Evolutionary conservation across 352 stramenopile genomes (phyloP).

Genomic region (Globisporangium yorkense): DNA sequence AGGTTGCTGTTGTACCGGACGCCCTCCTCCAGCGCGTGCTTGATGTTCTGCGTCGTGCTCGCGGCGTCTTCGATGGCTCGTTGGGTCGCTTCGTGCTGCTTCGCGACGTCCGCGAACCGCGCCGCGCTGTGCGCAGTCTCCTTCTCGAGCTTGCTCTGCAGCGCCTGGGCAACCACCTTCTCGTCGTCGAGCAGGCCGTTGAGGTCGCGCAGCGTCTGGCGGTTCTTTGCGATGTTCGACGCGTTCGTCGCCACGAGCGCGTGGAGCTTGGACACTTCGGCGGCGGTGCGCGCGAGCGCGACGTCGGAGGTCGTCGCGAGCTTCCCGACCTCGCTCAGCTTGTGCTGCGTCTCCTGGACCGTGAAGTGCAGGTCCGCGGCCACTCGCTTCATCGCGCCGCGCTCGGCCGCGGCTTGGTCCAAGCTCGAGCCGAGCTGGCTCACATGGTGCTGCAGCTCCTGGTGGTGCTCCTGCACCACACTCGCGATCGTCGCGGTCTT

Average conservation of each 20-base stretch:
- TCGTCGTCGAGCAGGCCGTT: slow-evolving; percentile 27
- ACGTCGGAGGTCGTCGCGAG: slow-evolving; percentile 33
- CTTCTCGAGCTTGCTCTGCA: slow-evolving; percentile 24
- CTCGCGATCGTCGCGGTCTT: slow-evolving; percentile 24
- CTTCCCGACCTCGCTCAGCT: slow-evolving; percentile 38
- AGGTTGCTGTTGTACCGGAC: slow-evolving; percentile 52
- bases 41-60: slow-evolving; percentile 17
- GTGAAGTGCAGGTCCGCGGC: slow-evolving; percentile 27
- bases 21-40: slow-evolving; percentile 28
- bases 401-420: slow-evolving; percentile 32
- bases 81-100: slow-evolving; percentile 24
- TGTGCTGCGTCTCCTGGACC: slow-evolving; percentile 44
- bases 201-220: slow-evolving; percentile 32
- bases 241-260: slow-evolving; percentile 28
- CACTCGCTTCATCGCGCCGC: slow-evolving; percentile 29
- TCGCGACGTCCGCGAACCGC: slow-evolving; percentile 21
- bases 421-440: slow-evolving; percentile 16
- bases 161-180: slow-evolving; percentile 13
- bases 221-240: slow-evolving; percentile 37
- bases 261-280: slow-evolving; percentile 51
- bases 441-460: slow-evolving; percentile 32
- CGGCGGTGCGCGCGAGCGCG: slow-evolving; percentile 28
- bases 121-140: slow-evolving; percentile 18
- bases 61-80: slow-evolving; percentile 25
- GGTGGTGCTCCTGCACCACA: slow-evolving; percentile 36